A percentile compares a stretch with the other conserved stretches of the same genome.
phyloP scores from a whole-genome alignment of 345 rosid genomes.

The Cardamine chenopodiifolia region DNA sequence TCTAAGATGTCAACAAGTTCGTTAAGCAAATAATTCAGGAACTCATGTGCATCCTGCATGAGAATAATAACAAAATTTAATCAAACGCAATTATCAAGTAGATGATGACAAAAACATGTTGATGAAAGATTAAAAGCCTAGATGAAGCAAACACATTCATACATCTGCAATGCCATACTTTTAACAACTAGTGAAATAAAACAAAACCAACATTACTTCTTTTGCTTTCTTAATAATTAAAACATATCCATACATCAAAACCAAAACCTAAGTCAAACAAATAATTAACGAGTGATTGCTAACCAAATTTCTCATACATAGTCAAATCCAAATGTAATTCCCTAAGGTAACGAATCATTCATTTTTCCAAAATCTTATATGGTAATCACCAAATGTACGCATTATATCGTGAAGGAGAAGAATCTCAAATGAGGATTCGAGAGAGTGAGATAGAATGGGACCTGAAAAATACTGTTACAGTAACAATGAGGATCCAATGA shows the following conservation, averaged over 20 bases:
- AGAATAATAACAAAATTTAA: not conserved
- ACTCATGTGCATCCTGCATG: conserved; percentile 92
- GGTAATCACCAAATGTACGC: too few species aligned
- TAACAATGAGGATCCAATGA: too few species aligned
- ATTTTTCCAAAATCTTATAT: too few species aligned
- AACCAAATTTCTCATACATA: too few species aligned
- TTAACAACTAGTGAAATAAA: not conserved
- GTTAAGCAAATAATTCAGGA: conserved; percentile 88
- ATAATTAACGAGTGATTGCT: not conserved
- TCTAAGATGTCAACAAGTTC: conserved; percentile 92
- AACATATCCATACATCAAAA: not conserved
- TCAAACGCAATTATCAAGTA: too few species aligned
- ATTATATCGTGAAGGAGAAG: too few species aligned
- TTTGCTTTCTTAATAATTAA: not conserved
- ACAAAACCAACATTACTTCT: not conserved
- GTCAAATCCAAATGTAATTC: too few species aligned
- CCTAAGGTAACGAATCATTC: too few species aligned
- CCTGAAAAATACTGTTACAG: too few species aligned
- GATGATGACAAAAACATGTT: too few species aligned
- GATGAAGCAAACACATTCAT: not conserved
- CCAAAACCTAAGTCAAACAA: not conserved
- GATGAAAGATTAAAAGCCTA: not conserved
- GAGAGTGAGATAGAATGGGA: too few species aligned
- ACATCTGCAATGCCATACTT: not conserved
- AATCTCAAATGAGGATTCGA: too few species aligned